Evolutionary conservation across 306 rosid species (phyloP).

Genomic region (Morella rubra): DNA sequence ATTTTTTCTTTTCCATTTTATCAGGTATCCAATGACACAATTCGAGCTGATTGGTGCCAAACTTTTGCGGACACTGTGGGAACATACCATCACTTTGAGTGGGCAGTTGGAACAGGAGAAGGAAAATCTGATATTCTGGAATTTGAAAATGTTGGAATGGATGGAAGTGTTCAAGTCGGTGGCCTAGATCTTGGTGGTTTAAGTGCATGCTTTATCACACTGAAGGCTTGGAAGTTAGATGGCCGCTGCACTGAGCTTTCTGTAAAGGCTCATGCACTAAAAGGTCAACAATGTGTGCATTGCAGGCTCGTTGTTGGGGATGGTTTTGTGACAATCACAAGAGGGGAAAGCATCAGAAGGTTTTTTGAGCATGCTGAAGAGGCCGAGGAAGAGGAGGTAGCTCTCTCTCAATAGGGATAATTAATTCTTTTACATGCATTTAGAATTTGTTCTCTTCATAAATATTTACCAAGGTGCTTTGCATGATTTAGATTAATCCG

Average conservation of each 20-base stretch:
- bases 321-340: slow-evolving; percentile 83
- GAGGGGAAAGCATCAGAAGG: slow-evolving; percentile 86
- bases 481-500: slow-evolving; percentile 17
- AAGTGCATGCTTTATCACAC: slow-evolving; percentile 81
- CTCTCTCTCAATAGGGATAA: slow-evolving; percentile 31
- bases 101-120: slow-evolving; percentile 98
- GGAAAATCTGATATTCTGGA: slow-evolving; percentile 94
- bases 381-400: slow-evolving; percentile 99
- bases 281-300: slow-evolving; percentile 95
- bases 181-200: slow-evolving; percentile 84
- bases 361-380: slow-evolving; percentile 99
- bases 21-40: slow-evolving; percentile 80
- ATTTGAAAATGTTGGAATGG: slow-evolving; percentile 92
- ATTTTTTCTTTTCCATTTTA: slow-evolving; percentile 26
- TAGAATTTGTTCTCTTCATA: background rate
- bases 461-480: slow-evolving; percentile 9
- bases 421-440: slow-evolving; percentile 15
- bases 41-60: slow-evolving; percentile 93
- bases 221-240: slow-evolving; percentile 93
- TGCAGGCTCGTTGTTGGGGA: slow-evolving; percentile 89
- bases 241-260: slow-evolving; percentile 87
- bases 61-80: slow-evolving; percentile 80
- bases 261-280: slow-evolving; percentile 93
- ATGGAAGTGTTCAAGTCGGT: slow-evolving; percentile 67
- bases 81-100: slow-evolving; percentile 90